phyloP scores from a whole-genome alignment of 495 filamentous ascomycete genomes.

The Talaromyces stipitatus region DNA sequence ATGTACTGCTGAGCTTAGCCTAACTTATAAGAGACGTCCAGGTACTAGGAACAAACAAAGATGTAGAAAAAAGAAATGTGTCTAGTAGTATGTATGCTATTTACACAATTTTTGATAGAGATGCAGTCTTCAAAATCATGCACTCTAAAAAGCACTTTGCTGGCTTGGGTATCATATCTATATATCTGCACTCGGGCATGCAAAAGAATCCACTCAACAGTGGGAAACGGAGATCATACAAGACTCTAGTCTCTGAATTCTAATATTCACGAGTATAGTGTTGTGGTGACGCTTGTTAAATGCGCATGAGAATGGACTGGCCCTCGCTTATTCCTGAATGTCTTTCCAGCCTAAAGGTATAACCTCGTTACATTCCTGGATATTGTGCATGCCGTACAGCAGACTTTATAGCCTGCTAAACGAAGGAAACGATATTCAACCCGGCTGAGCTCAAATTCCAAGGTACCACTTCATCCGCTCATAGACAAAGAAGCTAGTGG shows the following conservation, averaged over 20 bases:
- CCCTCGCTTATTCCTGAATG: neutral
- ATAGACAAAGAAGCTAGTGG: slow-evolving; percentile 70
- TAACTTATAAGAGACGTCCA: too few relatives aligned
- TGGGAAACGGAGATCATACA: neutral
- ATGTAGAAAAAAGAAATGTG: slow-evolving; percentile 1
- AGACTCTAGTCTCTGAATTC: neutral
- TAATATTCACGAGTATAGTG: neutral
- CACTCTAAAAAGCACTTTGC: neutral
- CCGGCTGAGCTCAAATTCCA: slow-evolving; percentile 47
- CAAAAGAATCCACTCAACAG: neutral
- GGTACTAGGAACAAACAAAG: too few relatives aligned
- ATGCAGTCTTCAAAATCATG: neutral
- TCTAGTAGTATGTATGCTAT: neutral
- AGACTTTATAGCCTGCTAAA: neutral
- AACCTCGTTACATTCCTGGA: too few relatives aligned
- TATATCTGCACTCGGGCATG: neutral
- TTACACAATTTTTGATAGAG: slow-evolving; percentile 4
- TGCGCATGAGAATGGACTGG: neutral
- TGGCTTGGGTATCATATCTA: slow-evolving; percentile 1
- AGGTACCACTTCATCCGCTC: slow-evolving; percentile 71
- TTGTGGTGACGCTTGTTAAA: neutral
- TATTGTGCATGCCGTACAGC: too few relatives aligned
- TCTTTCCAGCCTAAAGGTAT: too few relatives aligned
- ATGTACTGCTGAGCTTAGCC: too few relatives aligned
- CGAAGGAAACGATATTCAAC: neutral